These are phyloP conservation scores for Aureobasidium sp. DNA, from an alignment of 2,329 filamentous ascomycete genomes.

Conservation along the genomic window DNA sequence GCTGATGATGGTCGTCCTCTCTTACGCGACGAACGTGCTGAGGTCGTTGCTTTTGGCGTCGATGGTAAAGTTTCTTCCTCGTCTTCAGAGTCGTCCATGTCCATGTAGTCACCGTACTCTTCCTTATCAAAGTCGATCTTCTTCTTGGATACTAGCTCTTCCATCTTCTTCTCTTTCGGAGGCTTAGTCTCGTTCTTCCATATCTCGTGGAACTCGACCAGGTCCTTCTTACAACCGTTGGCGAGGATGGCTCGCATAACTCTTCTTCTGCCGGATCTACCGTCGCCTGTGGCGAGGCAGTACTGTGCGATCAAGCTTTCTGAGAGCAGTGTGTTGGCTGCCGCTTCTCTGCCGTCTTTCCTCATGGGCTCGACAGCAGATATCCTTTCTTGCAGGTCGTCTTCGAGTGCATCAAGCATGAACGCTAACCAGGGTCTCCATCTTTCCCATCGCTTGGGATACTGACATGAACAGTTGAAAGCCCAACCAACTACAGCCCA, in stretches of 20 bases:
- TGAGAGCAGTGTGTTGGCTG: slow-evolving; percentile 39
- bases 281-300: slow-evolving; percentile 45
- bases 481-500: slow-evolving; percentile 94
- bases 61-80: slow-evolving; percentile 36
- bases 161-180: slow-evolving; percentile 43
- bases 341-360: slow-evolving; percentile 24
- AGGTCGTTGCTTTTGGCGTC: slow-evolving; percentile 22
- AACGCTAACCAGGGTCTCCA: slow-evolving; percentile 86
- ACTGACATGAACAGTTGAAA: slow-evolving; percentile 84
- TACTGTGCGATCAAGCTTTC: slow-evolving; percentile 70
- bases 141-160: slow-evolving; percentile 52
- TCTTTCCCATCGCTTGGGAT: slow-evolving; percentile 79
- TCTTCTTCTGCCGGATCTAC: slow-evolving; percentile 49
- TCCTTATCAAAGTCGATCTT: slow-evolving; percentile 64
- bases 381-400: slow-evolving; percentile 70
- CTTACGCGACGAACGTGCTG: slow-evolving; percentile 8
- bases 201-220: slow-evolving; percentile 68
- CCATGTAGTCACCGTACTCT: slow-evolving; percentile 66
- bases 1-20: slow-evolving; percentile 8
- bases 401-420: slow-evolving; percentile 81
- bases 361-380: slow-evolving; percentile 27
- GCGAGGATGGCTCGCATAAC: slow-evolving; percentile 75
- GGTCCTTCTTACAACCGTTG: slow-evolving; percentile 61
- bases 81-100: slow-evolving; percentile 55
- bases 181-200: slow-evolving; percentile 71